Evolutionary conservation across 768 basidiomycete genomes (phyloP).

Genomic region (Goffeauzyma gilvescens): DNA sequence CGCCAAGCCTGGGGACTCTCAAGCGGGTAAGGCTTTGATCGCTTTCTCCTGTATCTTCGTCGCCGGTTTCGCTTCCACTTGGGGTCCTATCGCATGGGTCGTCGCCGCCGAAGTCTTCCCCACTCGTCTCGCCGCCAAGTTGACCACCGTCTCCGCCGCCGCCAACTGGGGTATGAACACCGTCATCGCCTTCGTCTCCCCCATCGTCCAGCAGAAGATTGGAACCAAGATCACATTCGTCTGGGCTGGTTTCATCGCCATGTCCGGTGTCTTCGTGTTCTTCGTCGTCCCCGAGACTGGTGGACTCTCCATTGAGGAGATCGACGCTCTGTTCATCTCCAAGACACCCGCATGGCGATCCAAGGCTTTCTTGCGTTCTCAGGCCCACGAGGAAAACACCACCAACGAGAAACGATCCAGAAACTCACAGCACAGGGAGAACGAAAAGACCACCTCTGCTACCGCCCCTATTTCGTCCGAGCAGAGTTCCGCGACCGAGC

Average conservation of each 20-base stretch:
- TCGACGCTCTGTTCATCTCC: slow-evolving; percentile 28
- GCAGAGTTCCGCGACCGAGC: too few relatives aligned
- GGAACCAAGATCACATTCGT: slow-evolving; percentile 31
- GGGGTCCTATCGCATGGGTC: slow-evolving; percentile 27
- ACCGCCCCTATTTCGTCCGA: too few relatives aligned
- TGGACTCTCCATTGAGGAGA: slow-evolving; percentile 28
- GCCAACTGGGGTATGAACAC: slow-evolving; percentile 26
- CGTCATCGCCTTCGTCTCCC: slow-evolving; percentile 31
- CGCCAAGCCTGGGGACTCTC: slow-evolving; percentile 20
- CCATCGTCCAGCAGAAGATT: slow-evolving; percentile 27
- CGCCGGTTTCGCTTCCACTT: slow-evolving; percentile 27
- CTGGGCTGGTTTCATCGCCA: slow-evolving; percentile 27
- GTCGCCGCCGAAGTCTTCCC: slow-evolving; percentile 32
- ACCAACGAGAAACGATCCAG: slow-evolving; percentile 21
- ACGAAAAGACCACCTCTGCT: slow-evolving; percentile 11
- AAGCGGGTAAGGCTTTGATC: slow-evolving; percentile 30
- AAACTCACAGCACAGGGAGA: slow-evolving; percentile 12
- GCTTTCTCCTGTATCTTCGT: slow-evolving; percentile 32
- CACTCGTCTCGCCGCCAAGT: slow-evolving; percentile 26
- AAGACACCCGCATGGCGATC: slow-evolving; percentile 25
- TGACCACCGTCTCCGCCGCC: slow-evolving; percentile 31
- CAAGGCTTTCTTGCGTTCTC: slow-evolving; percentile 12
- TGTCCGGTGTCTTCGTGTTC: slow-evolving; percentile 25
- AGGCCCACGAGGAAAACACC: slow-evolving; percentile 13
- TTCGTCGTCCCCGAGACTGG: slow-evolving; percentile 32